These are phyloP conservation scores for Glycine tomentella DNA, from an alignment of 306 rosid species.

Conservation along the genomic window DNA sequence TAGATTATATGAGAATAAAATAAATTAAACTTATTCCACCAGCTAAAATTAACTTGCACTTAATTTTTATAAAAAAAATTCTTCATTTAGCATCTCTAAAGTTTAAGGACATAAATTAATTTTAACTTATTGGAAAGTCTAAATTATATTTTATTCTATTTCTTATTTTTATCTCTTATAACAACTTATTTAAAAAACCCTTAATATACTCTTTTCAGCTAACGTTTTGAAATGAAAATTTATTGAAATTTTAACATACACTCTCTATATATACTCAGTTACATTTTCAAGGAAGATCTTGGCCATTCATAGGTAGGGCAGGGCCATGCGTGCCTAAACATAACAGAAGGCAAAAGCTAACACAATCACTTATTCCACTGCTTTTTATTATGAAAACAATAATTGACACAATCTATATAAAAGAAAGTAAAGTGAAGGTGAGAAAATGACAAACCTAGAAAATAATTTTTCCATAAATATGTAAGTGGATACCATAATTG, in stretches of 20 bases:
- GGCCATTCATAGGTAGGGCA: constrained; percentile 28
- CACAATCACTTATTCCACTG: constrained; percentile 5
- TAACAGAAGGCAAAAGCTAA: not conserved
- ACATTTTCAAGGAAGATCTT: constrained; percentile 39
- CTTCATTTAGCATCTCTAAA: too few species aligned
- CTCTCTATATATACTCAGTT: not conserved
- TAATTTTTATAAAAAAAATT: too few species aligned
- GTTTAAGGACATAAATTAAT: too few species aligned
- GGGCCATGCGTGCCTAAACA: constrained; percentile 9
- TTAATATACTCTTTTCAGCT: not conserved
- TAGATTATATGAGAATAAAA: too few species aligned
- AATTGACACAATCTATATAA: not conserved
- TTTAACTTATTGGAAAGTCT: too few species aligned
- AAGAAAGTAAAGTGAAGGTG: not conserved
- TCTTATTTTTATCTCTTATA: too few species aligned
- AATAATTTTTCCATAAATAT: not conserved
- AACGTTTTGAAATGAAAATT: not conserved
- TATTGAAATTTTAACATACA: not conserved
- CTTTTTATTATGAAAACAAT: constrained; percentile 1
- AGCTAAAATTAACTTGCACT: too few species aligned
- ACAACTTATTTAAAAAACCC: too few species aligned
- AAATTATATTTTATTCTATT: too few species aligned
- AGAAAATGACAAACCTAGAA: not conserved
- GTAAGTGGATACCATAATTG: constrained; percentile 22
- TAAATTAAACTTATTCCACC: too few species aligned